phyloP scores from a whole-genome alignment of 495 filamentous ascomycete genomes.

The Neurospora sp. region DNA sequence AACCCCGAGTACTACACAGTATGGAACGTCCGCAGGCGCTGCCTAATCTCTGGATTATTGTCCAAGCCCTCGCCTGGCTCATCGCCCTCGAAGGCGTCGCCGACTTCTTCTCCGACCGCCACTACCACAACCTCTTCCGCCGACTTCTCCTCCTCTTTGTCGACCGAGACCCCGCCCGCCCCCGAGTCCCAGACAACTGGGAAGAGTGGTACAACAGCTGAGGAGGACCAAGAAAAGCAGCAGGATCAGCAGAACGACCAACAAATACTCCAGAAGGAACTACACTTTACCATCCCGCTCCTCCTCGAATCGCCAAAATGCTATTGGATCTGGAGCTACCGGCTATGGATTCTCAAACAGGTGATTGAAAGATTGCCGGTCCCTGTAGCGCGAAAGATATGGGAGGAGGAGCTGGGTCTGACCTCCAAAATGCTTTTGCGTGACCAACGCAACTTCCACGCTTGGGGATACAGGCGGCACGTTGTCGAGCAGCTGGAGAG shows the following conservation, averaged over 20 bases:
- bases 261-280: constrained; percentile 46
- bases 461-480: constrained; percentile 82
- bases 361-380: constrained; percentile 50
- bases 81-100: constrained; percentile 44
- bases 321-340: constrained; percentile 99
- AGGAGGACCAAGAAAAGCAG: constrained; percentile 8
- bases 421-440: constrained; percentile 75
- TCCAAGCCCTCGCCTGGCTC: constrained; percentile 39
- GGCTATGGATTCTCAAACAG: constrained; percentile 74
- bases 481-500: constrained; percentile 63
- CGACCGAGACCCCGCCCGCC: constrained; percentile 36
- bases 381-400: constrained; percentile 48
- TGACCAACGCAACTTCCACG: constrained; percentile 91
- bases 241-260: constrained; percentile 15
- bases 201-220: constrained; percentile 47
- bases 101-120: constrained; percentile 42
- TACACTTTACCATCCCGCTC: constrained; percentile 72
- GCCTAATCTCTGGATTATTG: constrained; percentile 46
- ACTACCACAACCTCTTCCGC: constrained; percentile 41
- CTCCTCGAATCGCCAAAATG: constrained; percentile 85
- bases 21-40: constrained; percentile 87
- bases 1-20: constrained; percentile 98
- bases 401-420: constrained; percentile 73
- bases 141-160: constrained; percentile 37
- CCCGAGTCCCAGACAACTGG: constrained; percentile 39